These are phyloP conservation scores for Coniosporium tulheliwenetii DNA, from an alignment of 2,329 filamentous ascomycete species.

Conservation along the genomic window DNA sequence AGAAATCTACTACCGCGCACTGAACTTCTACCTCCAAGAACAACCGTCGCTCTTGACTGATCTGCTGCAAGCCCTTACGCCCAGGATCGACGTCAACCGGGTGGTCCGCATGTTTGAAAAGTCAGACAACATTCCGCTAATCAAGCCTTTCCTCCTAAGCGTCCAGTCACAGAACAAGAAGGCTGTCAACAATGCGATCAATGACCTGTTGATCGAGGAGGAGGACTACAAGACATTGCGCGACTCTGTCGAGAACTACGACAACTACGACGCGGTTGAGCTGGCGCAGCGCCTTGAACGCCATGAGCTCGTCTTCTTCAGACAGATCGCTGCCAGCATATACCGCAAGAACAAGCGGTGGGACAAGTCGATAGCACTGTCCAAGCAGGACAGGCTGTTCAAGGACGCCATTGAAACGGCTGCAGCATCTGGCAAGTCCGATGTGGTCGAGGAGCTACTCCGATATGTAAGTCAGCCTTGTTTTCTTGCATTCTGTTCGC, in stretches of 20 bases:
- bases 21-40: conserved; percentile 96
- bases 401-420: conserved; percentile 98
- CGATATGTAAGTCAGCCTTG: conserved; percentile 66
- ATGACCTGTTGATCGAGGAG: conserved; percentile 93
- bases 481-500: background rate
- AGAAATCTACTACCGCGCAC: conserved; percentile 95
- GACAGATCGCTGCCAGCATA: conserved; percentile 93
- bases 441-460: conserved; percentile 88
- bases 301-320: conserved; percentile 97
- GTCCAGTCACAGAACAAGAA: conserved; percentile 97
- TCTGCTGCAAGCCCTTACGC: conserved; percentile 76
- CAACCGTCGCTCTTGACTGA: conserved; percentile 94
- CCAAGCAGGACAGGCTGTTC: conserved; percentile 98
- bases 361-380: conserved; percentile 96
- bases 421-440: conserved; percentile 75
- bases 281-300: conserved; percentile 87
- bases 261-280: conserved; percentile 95
- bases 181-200: conserved; percentile 93
- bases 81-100: conserved; percentile 92
- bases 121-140: conserved; percentile 92
- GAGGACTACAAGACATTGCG: conserved; percentile 98
- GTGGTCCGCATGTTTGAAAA: conserved; percentile 99
- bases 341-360: conserved; percentile 99
- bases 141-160: conserved; percentile 96
- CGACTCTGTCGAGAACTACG: conserved; percentile 95